Evolutionary conservation across 2,329 filamentous ascomycete genomes (phyloP).

Genomic region (Exophiala sp.): DNA sequence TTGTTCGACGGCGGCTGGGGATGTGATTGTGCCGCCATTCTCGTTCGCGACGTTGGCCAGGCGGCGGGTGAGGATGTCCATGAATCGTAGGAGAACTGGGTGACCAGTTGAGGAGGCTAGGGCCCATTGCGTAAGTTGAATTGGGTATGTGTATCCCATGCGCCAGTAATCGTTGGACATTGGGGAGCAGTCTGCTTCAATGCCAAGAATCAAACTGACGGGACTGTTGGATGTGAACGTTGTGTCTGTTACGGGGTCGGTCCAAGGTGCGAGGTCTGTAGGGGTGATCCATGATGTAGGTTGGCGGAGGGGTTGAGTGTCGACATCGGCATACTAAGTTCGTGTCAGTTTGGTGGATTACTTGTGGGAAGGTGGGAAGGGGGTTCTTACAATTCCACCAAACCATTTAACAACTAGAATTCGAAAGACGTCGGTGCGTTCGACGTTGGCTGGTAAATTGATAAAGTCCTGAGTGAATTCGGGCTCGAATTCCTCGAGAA

Average conservation of each 20-base stretch:
- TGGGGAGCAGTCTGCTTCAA: conserved; percentile 33
- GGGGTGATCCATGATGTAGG: conserved; percentile 31
- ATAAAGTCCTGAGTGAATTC: conserved; percentile 26
- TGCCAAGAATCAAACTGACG: conserved; percentile 31
- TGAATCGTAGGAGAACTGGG: conserved; percentile 30
- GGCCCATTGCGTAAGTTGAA: conserved; percentile 36
- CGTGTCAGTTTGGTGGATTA: conserved; percentile 1
- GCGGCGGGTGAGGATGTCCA: conserved; percentile 25
- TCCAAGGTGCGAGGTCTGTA: conserved; percentile 31
- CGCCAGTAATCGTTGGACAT: conserved; percentile 33
- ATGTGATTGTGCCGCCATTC: conserved; percentile 7
- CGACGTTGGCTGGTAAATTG: conserved; percentile 29
- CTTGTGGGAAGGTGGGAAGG: neutral
- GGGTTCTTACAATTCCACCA: conserved; percentile 17
- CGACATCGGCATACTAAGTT: conserved; percentile 34
- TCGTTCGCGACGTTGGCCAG: conserved; percentile 14
- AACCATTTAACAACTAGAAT: conserved; percentile 33
- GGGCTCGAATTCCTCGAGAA: conserved; percentile 31
- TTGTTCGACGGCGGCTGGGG: conserved; percentile 11
- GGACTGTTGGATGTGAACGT: conserved; percentile 25
- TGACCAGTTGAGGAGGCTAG: conserved; percentile 31
- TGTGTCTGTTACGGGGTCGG: conserved; percentile 27
- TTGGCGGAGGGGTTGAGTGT: conserved; percentile 31
- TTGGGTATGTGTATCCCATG: conserved; percentile 34
- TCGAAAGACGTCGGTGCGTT: conserved; percentile 34